Conservation (phyloP, 345 rosid genomes). For the Rhizophora apiculata region DNA sequence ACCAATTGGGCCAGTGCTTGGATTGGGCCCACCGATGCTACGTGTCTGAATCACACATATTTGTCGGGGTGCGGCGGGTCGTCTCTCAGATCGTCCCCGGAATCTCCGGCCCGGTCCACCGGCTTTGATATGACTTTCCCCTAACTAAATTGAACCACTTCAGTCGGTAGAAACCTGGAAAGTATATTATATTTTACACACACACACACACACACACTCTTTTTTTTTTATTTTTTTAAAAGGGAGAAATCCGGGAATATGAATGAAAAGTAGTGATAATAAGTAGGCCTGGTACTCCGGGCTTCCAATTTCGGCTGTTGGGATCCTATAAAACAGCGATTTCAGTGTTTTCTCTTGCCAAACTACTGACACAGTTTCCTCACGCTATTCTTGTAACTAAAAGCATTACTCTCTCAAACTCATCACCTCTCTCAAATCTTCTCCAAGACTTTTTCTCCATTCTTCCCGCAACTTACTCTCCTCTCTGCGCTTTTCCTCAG, state of each 20-base stretch:
- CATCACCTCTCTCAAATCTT: not conserved
- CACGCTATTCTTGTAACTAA: not conserved
- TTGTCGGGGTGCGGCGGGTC: conserved; percentile 45
- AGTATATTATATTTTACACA: too few species aligned
- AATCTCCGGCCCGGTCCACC: conserved; percentile 16
- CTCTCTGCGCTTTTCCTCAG: too few species aligned
- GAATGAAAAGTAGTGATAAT: not conserved
- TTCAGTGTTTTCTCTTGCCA: conserved; percentile 32
- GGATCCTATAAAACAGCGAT: conserved; percentile 58
- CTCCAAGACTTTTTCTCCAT: too few species aligned
- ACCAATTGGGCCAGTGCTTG: not conserved
- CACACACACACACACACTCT: too few species aligned
- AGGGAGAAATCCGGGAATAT: not conserved
- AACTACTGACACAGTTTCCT: conserved; percentile 18
- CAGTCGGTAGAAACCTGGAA: not conserved
- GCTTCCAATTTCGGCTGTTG: conserved; percentile 37
- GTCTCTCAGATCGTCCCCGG: conserved; percentile 22
- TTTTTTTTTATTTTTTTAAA: not conserved
- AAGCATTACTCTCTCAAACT: not conserved
- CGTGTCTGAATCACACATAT: conserved; percentile 36
- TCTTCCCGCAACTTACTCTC: too few species aligned
- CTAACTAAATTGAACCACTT: not conserved
- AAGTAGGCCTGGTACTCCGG: not conserved
- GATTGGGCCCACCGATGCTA: conserved; percentile 11
- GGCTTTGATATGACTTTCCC: not conserved